phyloP scores from a whole-genome alignment of 805 yeast genomes.

The Saccharomycopsis microspora region DNA sequence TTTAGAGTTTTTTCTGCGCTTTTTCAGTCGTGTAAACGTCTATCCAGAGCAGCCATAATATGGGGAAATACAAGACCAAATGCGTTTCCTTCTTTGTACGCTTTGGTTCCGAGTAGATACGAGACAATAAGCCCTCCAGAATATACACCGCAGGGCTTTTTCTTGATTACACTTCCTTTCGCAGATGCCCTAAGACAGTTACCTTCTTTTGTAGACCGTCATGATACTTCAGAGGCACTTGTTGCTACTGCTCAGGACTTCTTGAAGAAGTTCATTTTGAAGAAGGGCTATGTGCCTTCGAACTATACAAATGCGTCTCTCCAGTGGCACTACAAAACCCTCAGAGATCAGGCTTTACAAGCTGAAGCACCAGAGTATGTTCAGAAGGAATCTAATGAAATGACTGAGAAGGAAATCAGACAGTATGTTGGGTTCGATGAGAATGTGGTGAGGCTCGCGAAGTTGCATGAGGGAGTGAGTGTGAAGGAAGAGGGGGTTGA shows the following conservation, averaged over 20 bases:
- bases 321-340: slow-evolving; percentile 51
- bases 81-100: slow-evolving; percentile 45
- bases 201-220: slow-evolving; percentile 29
- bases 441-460: not conserved
- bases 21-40: slow-evolving; percentile 43
- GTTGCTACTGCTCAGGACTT: slow-evolving; percentile 21
- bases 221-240: slow-evolving; percentile 18
- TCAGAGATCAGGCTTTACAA: slow-evolving; percentile 59
- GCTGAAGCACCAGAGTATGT: slow-evolving; percentile 27
- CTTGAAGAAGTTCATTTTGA: slow-evolving; percentile 31
- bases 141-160: slow-evolving; percentile 56
- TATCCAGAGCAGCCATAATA: slow-evolving; percentile 48
- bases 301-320: slow-evolving; percentile 56
- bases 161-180: slow-evolving; percentile 59
- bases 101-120: slow-evolving; percentile 42
- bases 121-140: slow-evolving; percentile 13
- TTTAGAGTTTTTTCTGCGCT: slow-evolving; percentile 55
- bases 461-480: not conserved
- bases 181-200: slow-evolving; percentile 60
- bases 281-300: slow-evolving; percentile 41
- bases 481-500: too few relatives aligned
- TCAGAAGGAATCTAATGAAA: slow-evolving; percentile 7
- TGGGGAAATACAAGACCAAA: slow-evolving; percentile 55
- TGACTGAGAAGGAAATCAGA: not conserved
- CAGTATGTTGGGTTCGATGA: not conserved